phyloP scores from a whole-genome alignment of 228 moss, liverwort and hornwort species.

The Sphagnum magellanicum region DNA sequence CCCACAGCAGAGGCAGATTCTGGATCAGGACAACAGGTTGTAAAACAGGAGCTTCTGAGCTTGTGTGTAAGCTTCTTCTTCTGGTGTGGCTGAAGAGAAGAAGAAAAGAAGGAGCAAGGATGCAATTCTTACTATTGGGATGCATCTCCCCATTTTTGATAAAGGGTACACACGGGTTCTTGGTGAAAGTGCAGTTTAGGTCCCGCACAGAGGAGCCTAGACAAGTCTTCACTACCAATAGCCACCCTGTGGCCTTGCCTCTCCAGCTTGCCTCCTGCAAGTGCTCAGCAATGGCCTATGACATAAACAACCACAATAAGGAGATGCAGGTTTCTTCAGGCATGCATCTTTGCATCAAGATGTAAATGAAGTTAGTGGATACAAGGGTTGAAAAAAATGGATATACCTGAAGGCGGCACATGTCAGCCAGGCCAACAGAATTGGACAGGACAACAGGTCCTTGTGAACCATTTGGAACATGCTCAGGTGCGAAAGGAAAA shows the following conservation, averaged over 20 bases:
- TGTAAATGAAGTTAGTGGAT: not conserved
- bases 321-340: not conserved
- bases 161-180: constrained; percentile 31
- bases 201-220: constrained; percentile 69
- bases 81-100: too few relatives aligned
- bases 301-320: not conserved
- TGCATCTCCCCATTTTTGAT: constrained; percentile 20
- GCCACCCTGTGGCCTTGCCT: constrained; percentile 69
- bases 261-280: constrained; percentile 25
- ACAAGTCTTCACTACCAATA: constrained; percentile 90
- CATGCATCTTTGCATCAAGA: not conserved
- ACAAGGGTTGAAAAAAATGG: not conserved
- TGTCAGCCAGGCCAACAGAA: constrained; percentile 82
- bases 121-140: not conserved
- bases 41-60: too few relatives aligned
- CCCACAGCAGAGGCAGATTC: not conserved
- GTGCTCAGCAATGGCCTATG: constrained; percentile 71
- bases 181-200: constrained; percentile 28
- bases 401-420: constrained; percentile 71
- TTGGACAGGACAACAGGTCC: constrained; percentile 70
- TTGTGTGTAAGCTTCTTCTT: too few relatives aligned
- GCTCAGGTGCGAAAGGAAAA: constrained; percentile 51
- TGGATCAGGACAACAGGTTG: too few relatives aligned
- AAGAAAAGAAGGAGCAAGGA: too few relatives aligned
- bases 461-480: constrained; percentile 24